Base-by-base conservation (phyloP, 2,329 filamentous ascomycete genomes). In the Akanthomyces muscarius region DNA sequence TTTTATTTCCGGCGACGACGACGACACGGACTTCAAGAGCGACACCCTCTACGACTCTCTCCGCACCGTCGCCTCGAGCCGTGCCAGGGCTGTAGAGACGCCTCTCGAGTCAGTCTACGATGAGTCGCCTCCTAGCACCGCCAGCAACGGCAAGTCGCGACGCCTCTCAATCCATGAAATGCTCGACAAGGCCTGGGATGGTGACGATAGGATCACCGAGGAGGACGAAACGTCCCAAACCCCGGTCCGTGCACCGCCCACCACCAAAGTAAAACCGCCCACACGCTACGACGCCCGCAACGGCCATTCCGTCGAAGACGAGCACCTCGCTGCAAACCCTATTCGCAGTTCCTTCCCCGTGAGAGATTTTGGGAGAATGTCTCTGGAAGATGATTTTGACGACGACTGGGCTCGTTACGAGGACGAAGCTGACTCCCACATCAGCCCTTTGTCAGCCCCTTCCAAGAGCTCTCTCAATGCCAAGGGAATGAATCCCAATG, bases 31-130 rank as follows among this genome's bases (percentile, higher is more conserved):
- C 72, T 86, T 89, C 70, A 88, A 87, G 75, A 92, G 89, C 72
- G 90, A 93, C 69, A 90, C 86, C 21, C 81, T 89, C 62, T 92
- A 87, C 74, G 90, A 93, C 77, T 92, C 90, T 36, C 76, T 92
- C 68, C 87, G 89, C 60, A 92, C 90, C 18, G 81, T 84, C 64
- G 87, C 84, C 45, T 91, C 89, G 11, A 83, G 84, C 65, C 89
- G 87, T 65, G 81, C 84, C 61, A 85, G 87, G 64, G 84, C 86
- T 41, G 82, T 86, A 53, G 86, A 91, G 71, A 89, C 88, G 33
- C 89, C 89, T 18, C 78, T 92, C 56, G 89, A 92, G 70, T 90
- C 86, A 28, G 90, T 92, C 80, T 93, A 92, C 73, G 89, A 93
- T 74, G 90, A 93, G 69, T 91, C 89, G 16, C 89, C 88, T 42